phyloP scores from a whole-genome alignment of 345 rosid species.

The Brassica juncea region DNA sequence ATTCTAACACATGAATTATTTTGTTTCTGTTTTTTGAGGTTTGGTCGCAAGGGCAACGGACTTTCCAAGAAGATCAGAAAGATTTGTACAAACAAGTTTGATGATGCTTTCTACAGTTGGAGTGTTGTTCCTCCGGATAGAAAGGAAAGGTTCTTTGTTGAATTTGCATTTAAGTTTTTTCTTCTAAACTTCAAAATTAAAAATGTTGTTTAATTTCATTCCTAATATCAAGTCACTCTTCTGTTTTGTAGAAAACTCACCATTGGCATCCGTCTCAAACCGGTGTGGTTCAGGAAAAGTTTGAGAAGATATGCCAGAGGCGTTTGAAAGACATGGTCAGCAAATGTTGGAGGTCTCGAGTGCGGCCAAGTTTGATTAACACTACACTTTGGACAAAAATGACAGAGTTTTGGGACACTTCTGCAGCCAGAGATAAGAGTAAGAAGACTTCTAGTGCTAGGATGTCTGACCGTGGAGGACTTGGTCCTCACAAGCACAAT shows the following conservation, averaged over 20 bases:
- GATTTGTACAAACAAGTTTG: background rate
- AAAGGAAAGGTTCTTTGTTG: background rate
- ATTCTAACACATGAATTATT: too few relatives aligned
- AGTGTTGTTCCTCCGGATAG: background rate
- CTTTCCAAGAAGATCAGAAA: background rate
- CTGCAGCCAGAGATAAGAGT: background rate
- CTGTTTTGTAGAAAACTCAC: background rate
- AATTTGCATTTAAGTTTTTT: background rate
- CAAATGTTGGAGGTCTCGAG: background rate
- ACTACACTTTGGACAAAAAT: background rate
- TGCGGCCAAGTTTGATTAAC: background rate
- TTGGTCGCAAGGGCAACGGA: background rate
- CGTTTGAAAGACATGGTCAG: background rate
- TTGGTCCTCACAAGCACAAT: background rate
- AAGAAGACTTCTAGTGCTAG: background rate
- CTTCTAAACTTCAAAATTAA: background rate
- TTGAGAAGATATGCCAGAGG: background rate
- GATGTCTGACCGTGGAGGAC: background rate
- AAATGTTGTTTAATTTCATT: background rate
- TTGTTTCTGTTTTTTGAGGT: background rate
- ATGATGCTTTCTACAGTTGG: background rate
- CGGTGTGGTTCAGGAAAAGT: background rate
- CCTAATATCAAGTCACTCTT: background rate
- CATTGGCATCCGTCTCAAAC: background rate
- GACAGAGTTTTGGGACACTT: background rate